Percentiles rank a stretch among this genome's conserved stretches.
phyloP scores from a whole-genome alignment of 345 rosid genomes.

The Geranium brycei region DNA sequence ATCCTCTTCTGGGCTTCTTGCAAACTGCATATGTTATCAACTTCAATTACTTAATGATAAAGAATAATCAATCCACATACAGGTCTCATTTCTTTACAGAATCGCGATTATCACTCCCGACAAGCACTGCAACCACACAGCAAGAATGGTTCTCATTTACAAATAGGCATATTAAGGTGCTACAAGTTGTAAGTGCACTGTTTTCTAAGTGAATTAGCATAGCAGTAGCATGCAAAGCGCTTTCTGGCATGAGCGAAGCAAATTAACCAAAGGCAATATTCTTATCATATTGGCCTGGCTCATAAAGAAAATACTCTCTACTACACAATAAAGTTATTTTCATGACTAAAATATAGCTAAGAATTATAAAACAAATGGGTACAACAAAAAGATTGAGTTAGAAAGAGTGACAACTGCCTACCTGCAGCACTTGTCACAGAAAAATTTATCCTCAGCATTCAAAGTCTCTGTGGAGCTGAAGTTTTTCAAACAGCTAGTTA shows the following conservation, averaged over 20 bases:
- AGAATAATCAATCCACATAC: not conserved
- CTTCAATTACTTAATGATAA: not conserved
- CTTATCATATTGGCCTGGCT: too few relatives aligned
- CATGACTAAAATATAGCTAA: not conserved
- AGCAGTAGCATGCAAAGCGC: too few relatives aligned
- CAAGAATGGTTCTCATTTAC: too few relatives aligned
- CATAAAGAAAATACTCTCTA: too few relatives aligned
- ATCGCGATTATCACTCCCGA: too few relatives aligned
- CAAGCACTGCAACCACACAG: too few relatives aligned
- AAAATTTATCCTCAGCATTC: conserved; percentile 96
- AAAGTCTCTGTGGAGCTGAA: conserved; percentile 98
- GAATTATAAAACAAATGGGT: not conserved
- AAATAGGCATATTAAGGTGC: too few relatives aligned
- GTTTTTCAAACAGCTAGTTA: conserved; percentile 97
- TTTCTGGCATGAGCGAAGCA: too few relatives aligned
- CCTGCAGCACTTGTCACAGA: conserved; percentile 99
- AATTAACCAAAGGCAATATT: too few relatives aligned
- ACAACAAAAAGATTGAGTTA: not conserved
- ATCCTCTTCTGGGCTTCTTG: conserved; percentile 99
- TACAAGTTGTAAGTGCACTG: too few relatives aligned
- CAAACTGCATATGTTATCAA: conserved; percentile 45
- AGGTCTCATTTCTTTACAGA: not conserved
- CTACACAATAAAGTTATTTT: too few relatives aligned
- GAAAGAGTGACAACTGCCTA: conserved; percentile 13
- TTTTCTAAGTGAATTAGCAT: too few relatives aligned